Conservation (phyloP, 768 basidiomycete genomes). For the Tubosaeta sp. region DNA sequence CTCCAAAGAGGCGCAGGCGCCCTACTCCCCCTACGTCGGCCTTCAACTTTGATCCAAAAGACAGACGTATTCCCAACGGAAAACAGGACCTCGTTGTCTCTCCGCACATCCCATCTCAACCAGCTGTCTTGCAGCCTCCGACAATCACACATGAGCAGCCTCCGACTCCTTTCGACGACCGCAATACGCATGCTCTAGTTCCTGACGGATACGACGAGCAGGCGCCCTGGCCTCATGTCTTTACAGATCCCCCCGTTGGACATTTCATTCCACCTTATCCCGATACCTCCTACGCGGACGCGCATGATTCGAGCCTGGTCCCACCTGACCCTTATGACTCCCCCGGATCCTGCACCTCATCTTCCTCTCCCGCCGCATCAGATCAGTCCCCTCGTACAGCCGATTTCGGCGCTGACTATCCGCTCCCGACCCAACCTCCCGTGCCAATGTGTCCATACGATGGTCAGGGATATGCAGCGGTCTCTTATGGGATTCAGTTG, state of each 20-base stretch:
- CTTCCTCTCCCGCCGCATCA: slow-evolving; percentile 21
- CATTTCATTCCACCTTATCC: slow-evolving; percentile 7
- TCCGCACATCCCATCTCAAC: slow-evolving; percentile 4
- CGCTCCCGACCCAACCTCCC: not conserved
- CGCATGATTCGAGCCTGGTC: slow-evolving; percentile 8
- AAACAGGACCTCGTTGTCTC: slow-evolving; percentile 13
- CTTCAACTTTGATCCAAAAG: slow-evolving; percentile 18
- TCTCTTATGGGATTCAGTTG: slow-evolving; percentile 10
- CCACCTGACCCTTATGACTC: slow-evolving; percentile 20
- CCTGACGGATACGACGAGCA: slow-evolving; percentile 11
- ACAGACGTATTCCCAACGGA: slow-evolving; percentile 21
- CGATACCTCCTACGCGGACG: slow-evolving; percentile 11
- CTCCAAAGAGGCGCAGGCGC: slow-evolving; percentile 24
- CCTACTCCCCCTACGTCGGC: slow-evolving; percentile 15
- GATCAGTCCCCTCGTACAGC: slow-evolving; percentile 20
- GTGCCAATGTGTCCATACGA: slow-evolving; percentile 2
- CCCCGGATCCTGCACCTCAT: slow-evolving; percentile 16
- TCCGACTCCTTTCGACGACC: slow-evolving; percentile 4
- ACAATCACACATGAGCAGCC: slow-evolving; percentile 8
- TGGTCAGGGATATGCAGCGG: slow-evolving; percentile 3
- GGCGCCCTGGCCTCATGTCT: slow-evolving; percentile 14
- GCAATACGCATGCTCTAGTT: slow-evolving; percentile 4
- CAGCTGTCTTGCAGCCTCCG: slow-evolving; percentile 9
- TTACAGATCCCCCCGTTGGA: slow-evolving; percentile 5
- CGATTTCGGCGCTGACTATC: slow-evolving; percentile 11